Evolutionary conservation across 2,329 filamentous ascomycete genomes (phyloP), one percentile per base, ranked within the genome.

Genomic region (Epichloe hybrida): DNA sequence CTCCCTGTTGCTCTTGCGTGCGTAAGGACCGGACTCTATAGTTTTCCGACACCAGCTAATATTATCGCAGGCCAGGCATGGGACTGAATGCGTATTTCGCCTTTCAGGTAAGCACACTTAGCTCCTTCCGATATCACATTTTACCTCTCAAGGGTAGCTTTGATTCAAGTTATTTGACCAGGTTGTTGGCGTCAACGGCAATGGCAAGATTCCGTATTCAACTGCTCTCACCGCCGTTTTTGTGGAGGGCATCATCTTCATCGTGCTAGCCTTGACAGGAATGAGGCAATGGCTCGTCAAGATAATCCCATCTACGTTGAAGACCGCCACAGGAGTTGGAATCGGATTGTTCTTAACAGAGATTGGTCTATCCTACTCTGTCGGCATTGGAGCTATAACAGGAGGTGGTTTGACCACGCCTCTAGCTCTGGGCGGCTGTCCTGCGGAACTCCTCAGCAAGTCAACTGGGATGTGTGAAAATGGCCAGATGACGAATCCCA

Each of bases 381-480:
- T 86, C 44, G 89, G 89, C 51, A 90, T 95, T 59, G 88, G 89
- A 15, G 76, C 86, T 35, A 82, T 95, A 54, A 88, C 85, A 0
- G 88, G 88, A 31, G 79, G 79, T 4, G 65, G 64, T 12, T 65
- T 64, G 21, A 72, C 77, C 1, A 89, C 86, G 0, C 88, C 89
- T 0, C 73, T 93, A 34, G 78, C 87, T 37, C 73, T 95, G 43
- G 88, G 80, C 1, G 89, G 88, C 4, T 95, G 88, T 58, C 73
- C 77, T 0, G 60, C 72, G 0, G 73, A 82, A 45, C 73, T 73
- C 47, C 67, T 79, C 20, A 65, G 78, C 51, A 52, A 56, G 3
- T 55, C 61, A 5, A 72, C 66, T 2, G 75, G 75, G 15, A 69
- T 74, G 57, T 84, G 80, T 55, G 60, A 67, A 4, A 70, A 72